Evolutionary conservation across 495 filamentous ascomycete species (phyloP), one percentile per base, ranked within the genome.

Genomic region (Lasiosphaeria hispida): DNA sequence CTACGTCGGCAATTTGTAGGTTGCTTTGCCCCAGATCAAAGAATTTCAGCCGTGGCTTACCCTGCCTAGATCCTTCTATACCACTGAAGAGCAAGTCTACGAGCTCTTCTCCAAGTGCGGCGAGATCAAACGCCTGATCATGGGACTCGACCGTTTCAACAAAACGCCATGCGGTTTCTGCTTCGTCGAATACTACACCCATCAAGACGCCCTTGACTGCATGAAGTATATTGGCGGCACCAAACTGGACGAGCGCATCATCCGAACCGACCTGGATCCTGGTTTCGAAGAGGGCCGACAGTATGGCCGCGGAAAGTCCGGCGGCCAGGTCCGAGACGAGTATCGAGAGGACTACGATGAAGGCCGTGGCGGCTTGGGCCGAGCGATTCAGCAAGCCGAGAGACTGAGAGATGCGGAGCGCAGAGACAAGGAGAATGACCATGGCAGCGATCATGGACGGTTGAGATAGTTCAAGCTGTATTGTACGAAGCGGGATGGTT

Each of bases 141-240:
- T 98, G 94, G 94, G 94, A 42, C 82, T 98, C 18, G 95, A 98
- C 69, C 87, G 94, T 14, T 94, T 92, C 77, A 89, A 87, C 75
- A 98, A 98, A 75, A 98, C 94, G 13, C 94, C 94, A 4, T 98
- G 94, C 74, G 94, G 94, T 10, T 98, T 98, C 77, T 98, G 94
- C 77, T 98, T 98, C 67, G 94, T 98, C 64, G 94, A 98, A 73
- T 98, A 98, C 74, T 98, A 97, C 75, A 97, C 85, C 11, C 92
- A 97, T 66, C 87, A 93, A 63, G 94, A 97, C 73, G 94, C 94
- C 6, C 77, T 97, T 35, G 94, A 97, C 66, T 96, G 92, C 70
- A 86, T 98, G 87, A 97, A 97, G 73, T 98, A 97, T 66, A 86
- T 97, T 63, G 95, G 95, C 36, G 94, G 94, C 37, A 98, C 94